Evolutionary conservation across 2,329 filamentous ascomycete species (phyloP), one percentile per base, ranked within the genome.

Genomic region (Penicillium polonicum): DNA sequence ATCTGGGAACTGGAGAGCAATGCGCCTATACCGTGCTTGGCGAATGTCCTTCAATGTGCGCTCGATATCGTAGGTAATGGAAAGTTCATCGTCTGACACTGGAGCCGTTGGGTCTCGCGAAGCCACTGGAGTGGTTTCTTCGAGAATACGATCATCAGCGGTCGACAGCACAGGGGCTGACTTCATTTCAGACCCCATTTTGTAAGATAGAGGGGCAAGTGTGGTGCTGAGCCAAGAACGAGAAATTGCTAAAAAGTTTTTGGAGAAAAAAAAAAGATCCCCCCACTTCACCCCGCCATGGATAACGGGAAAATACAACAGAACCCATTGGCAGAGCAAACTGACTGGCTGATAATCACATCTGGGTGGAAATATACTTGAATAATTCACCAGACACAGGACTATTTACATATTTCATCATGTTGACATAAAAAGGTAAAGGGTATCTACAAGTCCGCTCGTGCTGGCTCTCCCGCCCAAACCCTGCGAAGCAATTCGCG

Each of bases 1-100:
- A 76, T 99, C 94, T 0, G 94, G 93, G 66, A 99, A 97, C 72
- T 99, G 94, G n/a, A 99, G 78, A 1, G 92, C 94, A 33, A 99
- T 84, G 50, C 89, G 84, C 61, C 78, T 83, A 84, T 91, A 96
- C 72, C 82, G 82, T 43, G 86, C 88, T 5, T 80, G 75, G n/a
- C 81, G 80, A 46, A 99, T 89, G 74, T 96, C 90, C 36, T 78
- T 74, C 48, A 91, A 83, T 0, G 94, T 97, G 56, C 90, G 84
- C 58, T 84, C 82, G 64, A 97, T 88, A 75, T 99, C 94, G 78
- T 97, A 99, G 48, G 89, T 88, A 41, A 86, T 78, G 55, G 80
- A 78, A 31, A 97, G 80, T 69, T 92, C 89, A 69, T 90, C 85
- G 64, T 93, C 86, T 17, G 82, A 80, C 21, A 83, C 69, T 42